These are phyloP conservation scores for Priceomyces fermenticarens DNA, from an alignment of 805 yeast genomes.

Conservation along the genomic window DNA sequence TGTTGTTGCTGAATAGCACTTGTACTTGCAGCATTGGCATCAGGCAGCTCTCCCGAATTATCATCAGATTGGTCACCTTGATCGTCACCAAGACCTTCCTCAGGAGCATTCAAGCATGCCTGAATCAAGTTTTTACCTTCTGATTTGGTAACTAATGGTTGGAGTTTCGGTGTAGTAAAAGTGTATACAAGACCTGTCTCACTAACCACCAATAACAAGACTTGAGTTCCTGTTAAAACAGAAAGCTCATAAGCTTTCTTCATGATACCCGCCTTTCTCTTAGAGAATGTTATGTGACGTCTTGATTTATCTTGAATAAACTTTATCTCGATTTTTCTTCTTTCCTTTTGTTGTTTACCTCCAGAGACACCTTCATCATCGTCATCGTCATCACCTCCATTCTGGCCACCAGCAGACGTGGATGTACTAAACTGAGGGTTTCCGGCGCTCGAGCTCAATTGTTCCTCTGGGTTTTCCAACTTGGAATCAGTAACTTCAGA, in stretches of 20 bases:
- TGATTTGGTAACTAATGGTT: slow-evolving; percentile 94
- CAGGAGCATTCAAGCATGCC: slow-evolving; percentile 97
- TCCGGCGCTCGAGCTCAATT: slow-evolving; percentile 8
- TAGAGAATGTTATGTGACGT: slow-evolving; percentile 96
- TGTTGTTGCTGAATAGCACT: slow-evolving; percentile 24
- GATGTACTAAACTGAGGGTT: slow-evolving; percentile 17
- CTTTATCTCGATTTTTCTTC: slow-evolving; percentile 92
- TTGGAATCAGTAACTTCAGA: slow-evolving; percentile 41
- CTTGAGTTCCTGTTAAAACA: slow-evolving; percentile 97
- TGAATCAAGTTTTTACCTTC: slow-evolving; percentile 97
- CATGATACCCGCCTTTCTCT: slow-evolving; percentile 98
- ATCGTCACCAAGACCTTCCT: slow-evolving; percentile 68
- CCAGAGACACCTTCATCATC: slow-evolving; percentile 49
- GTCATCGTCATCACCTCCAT: slow-evolving; percentile 43
- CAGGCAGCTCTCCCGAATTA: slow-evolving; percentile 38
- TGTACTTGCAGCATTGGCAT: slow-evolving; percentile 31
- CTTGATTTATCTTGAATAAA: slow-evolving; percentile 97
- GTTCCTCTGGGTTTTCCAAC: slow-evolving; percentile 30
- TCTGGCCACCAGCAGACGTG: slow-evolving; percentile 22
- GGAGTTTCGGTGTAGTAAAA: slow-evolving; percentile 97
- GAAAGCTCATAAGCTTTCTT: slow-evolving; percentile 98
- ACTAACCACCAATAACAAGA: slow-evolving; percentile 86
- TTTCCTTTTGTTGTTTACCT: slow-evolving; percentile 51
- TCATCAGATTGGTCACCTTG: slow-evolving; percentile 54
- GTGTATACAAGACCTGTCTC: slow-evolving; percentile 99